phyloP scores from a whole-genome alignment of 352 stramenopile genomes.

The Globisporangium megalacanthum region DNA sequence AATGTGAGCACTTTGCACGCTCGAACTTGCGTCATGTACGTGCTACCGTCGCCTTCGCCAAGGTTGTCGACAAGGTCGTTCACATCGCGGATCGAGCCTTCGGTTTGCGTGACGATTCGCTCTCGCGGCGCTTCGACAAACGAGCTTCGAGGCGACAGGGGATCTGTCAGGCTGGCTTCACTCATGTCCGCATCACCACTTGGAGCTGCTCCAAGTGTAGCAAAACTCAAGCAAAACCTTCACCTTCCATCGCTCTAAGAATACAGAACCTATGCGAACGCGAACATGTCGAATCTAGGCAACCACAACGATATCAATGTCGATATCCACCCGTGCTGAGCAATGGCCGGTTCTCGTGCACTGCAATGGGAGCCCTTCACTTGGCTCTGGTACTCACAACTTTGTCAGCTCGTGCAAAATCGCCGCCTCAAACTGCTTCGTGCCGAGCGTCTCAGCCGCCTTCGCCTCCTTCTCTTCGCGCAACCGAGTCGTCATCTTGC shows the following conservation, averaged over 20 bases:
- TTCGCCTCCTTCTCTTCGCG: constrained; percentile 34
- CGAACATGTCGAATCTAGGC: too few relatives aligned
- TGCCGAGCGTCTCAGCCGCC: constrained; percentile 28
- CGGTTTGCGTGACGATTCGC: neutral
- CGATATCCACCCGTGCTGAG: too few relatives aligned
- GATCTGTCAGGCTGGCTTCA: neutral
- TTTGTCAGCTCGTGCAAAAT: constrained; percentile 44
- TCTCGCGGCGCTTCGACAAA: neutral
- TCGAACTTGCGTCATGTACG: too few relatives aligned
- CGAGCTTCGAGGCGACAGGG: neutral
- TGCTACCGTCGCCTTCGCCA: neutral
- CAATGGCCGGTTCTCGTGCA: too few relatives aligned
- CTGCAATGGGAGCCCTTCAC: too few relatives aligned
- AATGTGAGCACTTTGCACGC: neutral
- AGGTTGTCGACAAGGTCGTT: neutral
- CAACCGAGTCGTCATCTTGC: constrained; percentile 27
- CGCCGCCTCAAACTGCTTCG: constrained; percentile 38
- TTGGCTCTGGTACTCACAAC: neutral
- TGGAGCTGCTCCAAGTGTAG: too few relatives aligned
- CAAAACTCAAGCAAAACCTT: too few relatives aligned
- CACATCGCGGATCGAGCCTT: neutral
- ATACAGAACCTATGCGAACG: too few relatives aligned
- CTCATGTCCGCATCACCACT: constrained; percentile 6
- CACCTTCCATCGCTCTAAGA: too few relatives aligned
- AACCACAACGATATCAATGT: too few relatives aligned